phyloP scores from a whole-genome alignment of 164 flowering plant species.

The Nelumbo lutea region DNA sequence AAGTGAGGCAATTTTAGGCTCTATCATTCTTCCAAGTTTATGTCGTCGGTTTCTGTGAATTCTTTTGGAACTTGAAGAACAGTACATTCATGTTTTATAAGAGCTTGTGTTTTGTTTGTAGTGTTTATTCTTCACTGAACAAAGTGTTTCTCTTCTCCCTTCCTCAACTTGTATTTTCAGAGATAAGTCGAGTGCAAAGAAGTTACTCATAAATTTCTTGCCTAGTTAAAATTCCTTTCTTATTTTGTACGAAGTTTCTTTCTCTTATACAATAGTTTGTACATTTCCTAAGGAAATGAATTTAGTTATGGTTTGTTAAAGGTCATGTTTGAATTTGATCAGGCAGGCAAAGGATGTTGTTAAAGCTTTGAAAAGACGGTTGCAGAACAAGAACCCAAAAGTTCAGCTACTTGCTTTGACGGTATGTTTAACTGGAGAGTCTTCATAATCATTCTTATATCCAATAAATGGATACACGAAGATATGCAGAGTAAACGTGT shows the following conservation, averaged over 20 bases:
- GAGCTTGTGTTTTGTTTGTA: too few species aligned
- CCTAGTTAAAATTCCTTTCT: background rate
- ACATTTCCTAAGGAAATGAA: background rate
- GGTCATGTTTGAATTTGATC: constrained; percentile 16
- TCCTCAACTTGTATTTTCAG: background rate
- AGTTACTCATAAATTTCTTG: background rate
- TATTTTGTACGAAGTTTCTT: background rate
- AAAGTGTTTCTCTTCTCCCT: too few species aligned
- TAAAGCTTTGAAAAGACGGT: constrained; percentile 78
- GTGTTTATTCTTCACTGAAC: too few species aligned
- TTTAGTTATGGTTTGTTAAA: background rate
- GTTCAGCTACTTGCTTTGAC: constrained; percentile 87
- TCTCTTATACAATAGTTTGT: background rate
- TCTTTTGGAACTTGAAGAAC: too few species aligned
- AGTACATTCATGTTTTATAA: too few species aligned
- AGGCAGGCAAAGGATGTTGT: constrained; percentile 92
- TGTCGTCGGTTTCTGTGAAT: too few species aligned
- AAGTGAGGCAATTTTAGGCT: too few species aligned
- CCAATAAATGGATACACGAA: too few species aligned
- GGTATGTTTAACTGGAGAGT: constrained; percentile 36
- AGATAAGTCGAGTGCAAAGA: background rate
- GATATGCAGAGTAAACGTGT: too few species aligned
- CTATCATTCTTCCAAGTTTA: too few species aligned
- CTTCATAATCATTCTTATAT: background rate
- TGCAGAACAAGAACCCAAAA: constrained; percentile 76